phyloP scores from a whole-genome alignment of 1,139 yeast species.

The Fermentozyma sake region DNA sequence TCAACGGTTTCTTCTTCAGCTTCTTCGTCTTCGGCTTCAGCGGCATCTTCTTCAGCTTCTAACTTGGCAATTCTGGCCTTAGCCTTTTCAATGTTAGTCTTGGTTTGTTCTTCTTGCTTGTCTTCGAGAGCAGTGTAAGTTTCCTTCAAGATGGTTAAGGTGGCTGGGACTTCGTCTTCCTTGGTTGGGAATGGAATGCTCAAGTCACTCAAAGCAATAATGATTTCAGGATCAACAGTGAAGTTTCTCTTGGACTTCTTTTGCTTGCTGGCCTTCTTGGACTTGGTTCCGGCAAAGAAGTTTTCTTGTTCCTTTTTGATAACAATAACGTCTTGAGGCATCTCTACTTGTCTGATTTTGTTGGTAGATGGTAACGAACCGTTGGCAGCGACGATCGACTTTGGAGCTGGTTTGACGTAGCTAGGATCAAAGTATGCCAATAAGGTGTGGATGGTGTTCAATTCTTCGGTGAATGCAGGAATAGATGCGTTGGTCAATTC shows the following conservation, averaged over 20 bases:
- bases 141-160: slow-evolving; percentile 66
- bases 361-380: slow-evolving; percentile 15
- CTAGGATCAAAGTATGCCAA: slow-evolving; percentile 75
- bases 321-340: slow-evolving; percentile 62
- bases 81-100: slow-evolving; percentile 68
- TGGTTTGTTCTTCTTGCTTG: slow-evolving; percentile 80
- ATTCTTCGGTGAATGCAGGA: slow-evolving; percentile 82
- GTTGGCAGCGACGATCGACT: slow-evolving; percentile 28
- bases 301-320: slow-evolving; percentile 64
- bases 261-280: slow-evolving; percentile 38
- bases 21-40: slow-evolving; percentile 20
- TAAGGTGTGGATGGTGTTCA: slow-evolving; percentile 67
- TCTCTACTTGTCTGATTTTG: slow-evolving; percentile 48
- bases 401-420: slow-evolving; percentile 56
- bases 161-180: slow-evolving; percentile 64
- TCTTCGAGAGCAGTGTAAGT: slow-evolving; percentile 68
- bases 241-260: slow-evolving; percentile 47
- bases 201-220: slow-evolving; percentile 73
- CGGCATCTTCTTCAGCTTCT: slow-evolving; percentile 37
- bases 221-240: slow-evolving; percentile 75
- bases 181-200: slow-evolving; percentile 78
- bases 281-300: slow-evolving; percentile 45
- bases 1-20: slow-evolving; percentile 11
- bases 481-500: slow-evolving; percentile 63
- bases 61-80: slow-evolving; percentile 71